Evolutionary conservation across 2,329 filamentous ascomycete genomes (phyloP), one percentile per base, ranked within the genome.

Genomic region (Lecanicillium sp.): DNA sequence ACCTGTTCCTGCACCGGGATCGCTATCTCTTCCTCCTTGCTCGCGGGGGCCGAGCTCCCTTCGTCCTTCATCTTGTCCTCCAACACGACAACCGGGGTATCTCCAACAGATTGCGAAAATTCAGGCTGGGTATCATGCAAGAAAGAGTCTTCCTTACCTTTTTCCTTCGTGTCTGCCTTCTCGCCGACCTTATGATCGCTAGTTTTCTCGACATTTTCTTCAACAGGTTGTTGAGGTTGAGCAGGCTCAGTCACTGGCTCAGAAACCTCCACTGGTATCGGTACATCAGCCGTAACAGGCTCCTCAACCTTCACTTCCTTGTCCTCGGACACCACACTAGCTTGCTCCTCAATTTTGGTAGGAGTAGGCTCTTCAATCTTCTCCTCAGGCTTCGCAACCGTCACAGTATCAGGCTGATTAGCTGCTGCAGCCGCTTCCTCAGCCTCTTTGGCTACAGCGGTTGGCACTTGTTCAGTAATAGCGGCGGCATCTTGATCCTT

Each of bases 91-190:
- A 30, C 33, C 25, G 40, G 36, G 36, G 36, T 39, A 42, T 42
- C 36, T 19, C 35, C 33, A 30, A 38, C 36, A n/a, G 15, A 31
- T 31, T 20, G 31, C 35, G 32, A 30, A 42, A 36, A 15, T 27
- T 38, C 31, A 42, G 34, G 7, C 38, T 38, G 34, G 39, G 39
- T 38, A 38, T 42, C 36, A 35, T 30, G 31, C 36, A 34, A 25
- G 22, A 25, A 25, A 25, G 6, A 12, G 25, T 44, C 22, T 9
- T 35, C 39, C 31, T 40, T 30, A 35, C 35, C 42, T 40, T 44
- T 37, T 19, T 59, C 56, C 39, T 54, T 59, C 46, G 35, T 33
- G 27, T n/a, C 33, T 11, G 35, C 38, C 27, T n/a, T n/a, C n/a
- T n/a, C n/a, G n/a, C n/a, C n/a, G n/a, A 32, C 12, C 11, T 40